Percentiles rank a stretch among this genome's conserved stretches.
Conservation (phyloP, 805 yeast species). For the Alloascoidea hylecoeti region DNA sequence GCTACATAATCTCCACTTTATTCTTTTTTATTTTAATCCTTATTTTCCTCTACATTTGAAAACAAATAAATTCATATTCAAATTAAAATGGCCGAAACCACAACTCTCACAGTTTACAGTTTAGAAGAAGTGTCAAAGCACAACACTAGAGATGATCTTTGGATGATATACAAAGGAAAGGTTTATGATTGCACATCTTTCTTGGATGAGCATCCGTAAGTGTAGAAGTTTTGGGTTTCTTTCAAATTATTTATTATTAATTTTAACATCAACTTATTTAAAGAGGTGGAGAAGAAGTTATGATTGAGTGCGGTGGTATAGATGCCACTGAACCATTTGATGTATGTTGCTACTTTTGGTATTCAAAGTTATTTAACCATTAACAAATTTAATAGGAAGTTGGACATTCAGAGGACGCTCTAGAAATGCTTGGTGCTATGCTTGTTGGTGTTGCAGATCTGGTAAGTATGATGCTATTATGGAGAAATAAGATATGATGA, state of each 20-base stretch:
- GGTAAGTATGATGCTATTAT: too few species aligned
- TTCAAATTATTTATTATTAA: too few species aligned
- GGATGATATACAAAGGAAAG: conserved; percentile 72
- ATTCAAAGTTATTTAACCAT: neutral
- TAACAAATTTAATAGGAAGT: conserved; percentile 33
- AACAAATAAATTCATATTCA: too few species aligned
- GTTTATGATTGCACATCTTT: conserved; percentile 81
- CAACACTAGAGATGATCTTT: conserved; percentile 46
- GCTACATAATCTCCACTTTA: too few species aligned
- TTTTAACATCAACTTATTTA: too few species aligned
- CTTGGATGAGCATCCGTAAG: conserved; percentile 62
- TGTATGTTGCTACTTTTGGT: conserved; percentile 30
- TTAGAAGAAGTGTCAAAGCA: conserved; percentile 49
- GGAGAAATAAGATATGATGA: too few species aligned
- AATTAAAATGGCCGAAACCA: too few species aligned
- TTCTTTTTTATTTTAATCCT: too few species aligned
- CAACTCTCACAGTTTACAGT: conserved; percentile 12
- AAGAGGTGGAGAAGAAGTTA: conserved; percentile 64
- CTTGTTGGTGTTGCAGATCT: conserved; percentile 56
- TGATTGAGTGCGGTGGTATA: conserved; percentile 67
- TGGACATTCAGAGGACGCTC: conserved; percentile 81
- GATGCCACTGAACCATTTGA: conserved; percentile 69
- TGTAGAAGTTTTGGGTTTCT: too few species aligned
- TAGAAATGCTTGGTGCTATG: conserved; percentile 42
- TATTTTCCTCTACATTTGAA: too few species aligned